A percentile compares a stretch with the other conserved stretches of the same genome.
Evolutionary conservation across 2,329 filamentous ascomycete genomes (phyloP).

Genomic region (Aspergillus transmontanensis): DNA sequence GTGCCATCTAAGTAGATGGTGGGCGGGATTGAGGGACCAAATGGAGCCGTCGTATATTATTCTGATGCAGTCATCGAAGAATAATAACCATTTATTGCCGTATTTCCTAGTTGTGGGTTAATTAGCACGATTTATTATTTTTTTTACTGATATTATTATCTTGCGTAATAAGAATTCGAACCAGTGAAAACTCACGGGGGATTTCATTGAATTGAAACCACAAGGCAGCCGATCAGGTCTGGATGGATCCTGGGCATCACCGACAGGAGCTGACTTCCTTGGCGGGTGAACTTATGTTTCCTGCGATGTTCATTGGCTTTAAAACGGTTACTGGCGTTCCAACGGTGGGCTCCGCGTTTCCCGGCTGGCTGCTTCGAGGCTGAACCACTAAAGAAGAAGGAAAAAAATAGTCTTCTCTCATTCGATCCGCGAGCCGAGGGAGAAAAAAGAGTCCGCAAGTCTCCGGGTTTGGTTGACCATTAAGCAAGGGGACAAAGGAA

Average conservation of each 20-base stretch:
- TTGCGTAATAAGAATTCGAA: neutral
- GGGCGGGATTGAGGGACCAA: constrained; percentile 14
- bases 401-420: neutral
- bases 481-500: constrained; percentile 2
- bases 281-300: constrained; percentile 8
- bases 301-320: constrained; percentile 10
- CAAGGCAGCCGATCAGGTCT: constrained; percentile 9
- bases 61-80: constrained; percentile 16
- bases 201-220: constrained; percentile 3
- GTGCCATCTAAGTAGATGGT: constrained; percentile 8
- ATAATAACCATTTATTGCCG: constrained; percentile 8
- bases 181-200: neutral
- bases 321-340: neutral
- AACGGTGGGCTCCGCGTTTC: constrained; percentile 14
- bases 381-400: constrained; percentile 1
- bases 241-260: constrained; percentile 18
- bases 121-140: neutral
- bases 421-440: neutral
- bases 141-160: neutral
- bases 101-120: neutral
- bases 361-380: constrained; percentile 12
- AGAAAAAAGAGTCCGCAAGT: constrained; percentile 4
- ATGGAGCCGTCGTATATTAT: constrained; percentile 16
- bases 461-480: neutral
- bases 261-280: constrained; percentile 9